Percentiles rank a stretch among this genome's conserved stretches.
phyloP scores from a whole-genome alignment of 148 eudicot genomes.

The Chenopodium berlandieri region DNA sequence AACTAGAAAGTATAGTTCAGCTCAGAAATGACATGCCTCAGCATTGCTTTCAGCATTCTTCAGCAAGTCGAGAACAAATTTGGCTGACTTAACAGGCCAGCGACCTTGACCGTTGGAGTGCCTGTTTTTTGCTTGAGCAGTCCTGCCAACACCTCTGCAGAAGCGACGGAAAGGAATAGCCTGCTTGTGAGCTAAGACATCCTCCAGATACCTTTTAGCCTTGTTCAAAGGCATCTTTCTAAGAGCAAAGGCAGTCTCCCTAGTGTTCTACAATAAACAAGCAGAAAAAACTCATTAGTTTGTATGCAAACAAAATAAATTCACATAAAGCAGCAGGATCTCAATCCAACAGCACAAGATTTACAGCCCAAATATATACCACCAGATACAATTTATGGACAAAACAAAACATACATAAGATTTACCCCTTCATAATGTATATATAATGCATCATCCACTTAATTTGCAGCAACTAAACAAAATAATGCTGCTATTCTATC shows the following conservation, averaged over 20 bases:
- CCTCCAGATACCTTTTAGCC: slow-evolving; percentile 83
- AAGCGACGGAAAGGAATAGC: slow-evolving; percentile 95
- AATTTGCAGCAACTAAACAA: slow-evolving; percentile 27
- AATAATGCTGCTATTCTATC: slow-evolving; percentile 27
- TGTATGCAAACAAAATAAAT: too few species aligned
- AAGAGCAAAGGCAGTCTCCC: slow-evolving; percentile 80
- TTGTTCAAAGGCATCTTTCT: slow-evolving; percentile 63
- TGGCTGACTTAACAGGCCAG: slow-evolving; percentile 84
- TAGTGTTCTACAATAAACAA: slow-evolving; percentile 61
- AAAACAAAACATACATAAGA: too few species aligned
- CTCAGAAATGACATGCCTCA: slow-evolving; percentile 40
- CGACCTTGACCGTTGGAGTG: slow-evolving; percentile 93
- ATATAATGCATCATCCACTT: too few species aligned
- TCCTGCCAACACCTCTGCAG: slow-evolving; percentile 88
- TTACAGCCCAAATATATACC: too few species aligned
- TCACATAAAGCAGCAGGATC: too few species aligned
- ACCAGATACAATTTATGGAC: too few species aligned
- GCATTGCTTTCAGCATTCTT: slow-evolving; percentile 95
- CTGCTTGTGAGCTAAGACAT: slow-evolving; percentile 82
- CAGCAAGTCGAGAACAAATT: slow-evolving; percentile 71
- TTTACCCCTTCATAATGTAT: too few species aligned
- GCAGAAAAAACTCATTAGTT: not conserved
- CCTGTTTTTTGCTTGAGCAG: slow-evolving; percentile 83
- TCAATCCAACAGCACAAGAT: too few species aligned
- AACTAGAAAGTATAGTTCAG: not conserved